Evolutionary conservation across 2,329 filamentous ascomycete genomes (phyloP), one percentile per base, ranked within the genome.

Genomic region (Penicillium corylophilum): DNA sequence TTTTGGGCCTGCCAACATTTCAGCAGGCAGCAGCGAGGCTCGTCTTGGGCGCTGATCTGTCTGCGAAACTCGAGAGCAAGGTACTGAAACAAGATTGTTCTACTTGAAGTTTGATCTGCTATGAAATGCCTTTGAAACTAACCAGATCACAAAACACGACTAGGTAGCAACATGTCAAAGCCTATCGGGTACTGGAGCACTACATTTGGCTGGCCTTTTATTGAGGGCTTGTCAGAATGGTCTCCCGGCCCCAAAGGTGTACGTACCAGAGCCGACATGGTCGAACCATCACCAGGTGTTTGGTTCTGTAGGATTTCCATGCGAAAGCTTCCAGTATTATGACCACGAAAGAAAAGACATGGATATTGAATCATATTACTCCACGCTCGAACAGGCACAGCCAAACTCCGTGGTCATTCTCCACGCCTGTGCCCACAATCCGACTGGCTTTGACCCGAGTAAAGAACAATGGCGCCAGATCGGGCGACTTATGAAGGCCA

Each of bases 201-300:
- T 66, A 1, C 62, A 66, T 41, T 39, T 66, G 2, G 64, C 63
- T 5, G 64, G 61, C 4, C 35, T 59, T 1, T 45, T 66, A 5
- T 46, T 66, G 13, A 46, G 48, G 40, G 51, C 51, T 13, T 57
- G 53, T 29, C 57, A 56, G 9, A 35, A 22, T 1, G 47, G 53
- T 8, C 41, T 50, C 1, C 59, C 63, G 0, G 63, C 50, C 1
- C 59, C 63, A 0, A 64, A 56, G 16, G 83, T 95, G 72, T 96
- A 95, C 80, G 81, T 96, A 71, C 95, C 91, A 62, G 87, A 87
- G 70, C 93, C 94, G 38, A 97, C 93, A 50, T 99, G 94, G 93
- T 90, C 88, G 57, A 97, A 99, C 78, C 93, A 99, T 82, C 86
- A 92, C 76, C 91, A 96, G 74, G 95, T 97, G 77, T 95, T 96